phyloP scores from a whole-genome alignment of 1,139 yeast species.

The Chernovozyma sophiae-reginae region DNA sequence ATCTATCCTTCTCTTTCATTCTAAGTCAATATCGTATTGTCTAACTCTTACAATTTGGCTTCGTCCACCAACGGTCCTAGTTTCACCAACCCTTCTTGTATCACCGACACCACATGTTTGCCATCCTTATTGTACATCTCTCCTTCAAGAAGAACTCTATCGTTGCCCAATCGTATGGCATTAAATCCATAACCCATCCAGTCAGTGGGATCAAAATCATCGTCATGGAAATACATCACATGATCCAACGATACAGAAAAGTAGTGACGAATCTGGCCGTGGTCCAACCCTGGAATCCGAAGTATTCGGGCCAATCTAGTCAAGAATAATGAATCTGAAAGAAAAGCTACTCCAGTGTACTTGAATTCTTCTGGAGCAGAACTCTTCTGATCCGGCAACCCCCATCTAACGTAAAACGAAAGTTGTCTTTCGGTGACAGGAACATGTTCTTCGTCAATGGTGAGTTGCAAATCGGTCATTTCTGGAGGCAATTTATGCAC shows the following conservation, averaged over 20 bases:
- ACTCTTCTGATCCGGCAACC: slow-evolving; percentile 22
- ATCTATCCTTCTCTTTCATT: too few species aligned
- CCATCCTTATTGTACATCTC: slow-evolving; percentile 53
- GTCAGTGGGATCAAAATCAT: slow-evolving; percentile 46
- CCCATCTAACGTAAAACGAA: slow-evolving; percentile 42
- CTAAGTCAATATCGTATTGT: too few species aligned
- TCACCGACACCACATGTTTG: slow-evolving; percentile 55
- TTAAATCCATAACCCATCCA: slow-evolving; percentile 53
- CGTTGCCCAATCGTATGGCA: slow-evolving; percentile 49
- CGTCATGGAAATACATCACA: slow-evolving; percentile 61
- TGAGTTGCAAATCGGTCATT: slow-evolving; percentile 22
- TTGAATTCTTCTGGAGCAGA: slow-evolving; percentile 28
- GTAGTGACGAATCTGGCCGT: slow-evolving; percentile 26
- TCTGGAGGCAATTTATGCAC: slow-evolving; percentile 41
- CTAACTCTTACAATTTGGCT: neutral
- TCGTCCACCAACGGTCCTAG: slow-evolving; percentile 9
- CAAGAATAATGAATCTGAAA: slow-evolving; percentile 58
- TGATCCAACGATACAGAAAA: slow-evolving; percentile 64
- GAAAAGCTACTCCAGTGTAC: slow-evolving; percentile 58
- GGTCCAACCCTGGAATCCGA: slow-evolving; percentile 20
- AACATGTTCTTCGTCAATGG: slow-evolving; percentile 23
- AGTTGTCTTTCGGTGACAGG: slow-evolving; percentile 34
- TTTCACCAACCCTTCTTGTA: slow-evolving; percentile 61
- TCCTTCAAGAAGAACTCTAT: slow-evolving; percentile 55
- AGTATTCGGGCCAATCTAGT: slow-evolving; percentile 35